Evolutionary conservation across 2,329 filamentous ascomycete genomes (phyloP), one percentile per base, ranked within the genome.

Genomic region (Sordariomycetes sp.): DNA sequence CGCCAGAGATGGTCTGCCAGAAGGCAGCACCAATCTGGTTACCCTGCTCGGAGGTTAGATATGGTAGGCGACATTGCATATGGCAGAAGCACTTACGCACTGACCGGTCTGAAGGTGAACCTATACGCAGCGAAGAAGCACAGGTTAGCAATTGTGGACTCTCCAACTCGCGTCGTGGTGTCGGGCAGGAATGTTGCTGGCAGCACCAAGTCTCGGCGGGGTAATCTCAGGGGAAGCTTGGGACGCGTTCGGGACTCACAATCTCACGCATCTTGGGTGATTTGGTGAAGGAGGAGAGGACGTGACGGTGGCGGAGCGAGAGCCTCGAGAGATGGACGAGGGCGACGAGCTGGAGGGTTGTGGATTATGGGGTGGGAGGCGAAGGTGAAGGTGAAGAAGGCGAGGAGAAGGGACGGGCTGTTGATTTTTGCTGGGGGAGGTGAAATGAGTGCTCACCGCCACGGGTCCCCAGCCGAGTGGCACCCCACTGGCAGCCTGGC

Each of bases 21-120:
- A 98, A 98, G 70, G 92, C 92, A 75, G 92, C 92, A 90, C 92
- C 92, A 55, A 96, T 94, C 86, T 98, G 92, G 84, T 98, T 98
- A 79, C 92, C 92, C 90, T 95, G 55, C 52, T 35, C 21, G 15
- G n/a, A n/a, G n/a, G n/a, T n/a, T n/a, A n/a, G n/a, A 8, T 21
- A 15, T 15, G 6, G n/a, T 6, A 4, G 17, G 7, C 10, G 9
- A 25, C 12, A 25, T 6, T 23, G 8, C 11, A 11, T 12, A 5
- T 8, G 23, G 18, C 37, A 42, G 32, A 33, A 30, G 36, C 32
- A 72, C 69, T 69, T 70, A 95, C 90, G 75, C 92, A 96, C 81
- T 98, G 92, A 68, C 92, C 92, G 77, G 92, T 98, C 75, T 98
- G 92, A 57, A 98, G 87, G 72, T 98, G 92, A 70, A 96, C 90